Evolutionary conservation across 371 early-diverging fungal genomes (phyloP), one percentile per base, ranked within the genome.

Genomic region (Mucor plumbeus): DNA sequence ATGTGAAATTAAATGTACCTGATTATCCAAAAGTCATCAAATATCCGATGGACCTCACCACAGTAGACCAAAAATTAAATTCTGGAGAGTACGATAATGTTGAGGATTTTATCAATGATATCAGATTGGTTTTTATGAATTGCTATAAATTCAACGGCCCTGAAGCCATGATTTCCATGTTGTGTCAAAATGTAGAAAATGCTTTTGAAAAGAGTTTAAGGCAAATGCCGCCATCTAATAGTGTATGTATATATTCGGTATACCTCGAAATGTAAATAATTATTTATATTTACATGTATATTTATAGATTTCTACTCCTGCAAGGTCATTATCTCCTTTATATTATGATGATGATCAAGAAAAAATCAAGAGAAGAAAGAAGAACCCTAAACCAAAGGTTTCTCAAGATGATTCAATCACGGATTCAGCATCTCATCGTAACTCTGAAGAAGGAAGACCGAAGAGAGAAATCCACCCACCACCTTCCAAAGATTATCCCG

Each of bases 41-140:
- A 74, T 71, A 87, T 34, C 99, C 99, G 0, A 99, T 99, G 99
- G 99, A 99, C 72, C 78, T 99, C 7, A 90, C 92, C 10, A 99
- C 99, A 0, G 91, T 98, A 17, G 94, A 94, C 65, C 80, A 81
- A 53, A 97, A 97, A 77, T 78, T 99, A 7, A 93, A 93, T 62
- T 63, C 65, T 17, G 84, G 86, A 31, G 85, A 88, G 50, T 96
- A 96, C 68, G 76, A 76, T 10, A 78, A 67, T 36, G 84, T 87
- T 0, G 83, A 86, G 26, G 91, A 92, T 41, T 92, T 95, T 64
- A 85, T 90, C 41, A 85, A 78, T 34, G 96, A 96, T 71, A 81
- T 94, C 43, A 82, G 90, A n/a, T 69, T 91, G 31, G 91, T 95
- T 41, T 88, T 96, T 70, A 78, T 83, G 57, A 99, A 99, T 76